Evolutionary conservation across 1,284 basidiomycete species (phyloP), one percentile per base, ranked within the genome.

Genomic region (Moesziomyces globuligerus): DNA sequence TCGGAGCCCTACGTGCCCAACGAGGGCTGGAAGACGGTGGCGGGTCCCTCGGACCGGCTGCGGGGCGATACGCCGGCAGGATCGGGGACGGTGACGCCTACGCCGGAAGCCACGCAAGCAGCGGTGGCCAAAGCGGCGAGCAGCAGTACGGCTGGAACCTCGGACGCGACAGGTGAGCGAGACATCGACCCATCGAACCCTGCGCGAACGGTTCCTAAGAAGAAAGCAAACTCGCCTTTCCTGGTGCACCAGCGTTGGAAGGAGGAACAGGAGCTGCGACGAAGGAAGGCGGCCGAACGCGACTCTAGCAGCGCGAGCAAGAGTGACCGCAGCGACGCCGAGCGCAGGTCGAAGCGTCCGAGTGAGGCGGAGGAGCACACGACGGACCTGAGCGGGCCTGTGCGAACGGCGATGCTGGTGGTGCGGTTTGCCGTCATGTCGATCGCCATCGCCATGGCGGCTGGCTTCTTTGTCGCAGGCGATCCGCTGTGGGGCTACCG

Each of bases 401-500:
- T 57, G 4, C 49, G 21, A 24, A 9, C 53, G 34, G 34, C 54
- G 3, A 41, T 48, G 26, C 64, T 53, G 48, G 21, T 64, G 47
- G 32, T 68, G 13, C 39, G 56, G 7, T 54, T 43, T 9, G 48
- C 60, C 29, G 26, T 82, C 13, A 36, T 74, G 45, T 62, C 65
- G 21, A 40, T 72, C 3, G 52, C 76, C 1, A 25, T 74, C 7
- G 42, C 44, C 26, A 47, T 66, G 56, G 56, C 36, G 3, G 37
- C 51, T 1, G 62, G 62, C 7, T 47, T 58, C 26, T 81, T 82
- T 47, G 55, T 82, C 17, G 65, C 76, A 3, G 77, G 78, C 18
- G 78, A 80, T 49, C 45, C 60, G 6, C 47, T 80, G 3, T 82
- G 78, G 76, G 80, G 80, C 24, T 81, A 82, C 42, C 54, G 74